A percentile compares a stretch with the other conserved stretches of the same genome.
Conservation (phyloP, 148 eudicot species). For the Fagopyrum esculentum region DNA sequence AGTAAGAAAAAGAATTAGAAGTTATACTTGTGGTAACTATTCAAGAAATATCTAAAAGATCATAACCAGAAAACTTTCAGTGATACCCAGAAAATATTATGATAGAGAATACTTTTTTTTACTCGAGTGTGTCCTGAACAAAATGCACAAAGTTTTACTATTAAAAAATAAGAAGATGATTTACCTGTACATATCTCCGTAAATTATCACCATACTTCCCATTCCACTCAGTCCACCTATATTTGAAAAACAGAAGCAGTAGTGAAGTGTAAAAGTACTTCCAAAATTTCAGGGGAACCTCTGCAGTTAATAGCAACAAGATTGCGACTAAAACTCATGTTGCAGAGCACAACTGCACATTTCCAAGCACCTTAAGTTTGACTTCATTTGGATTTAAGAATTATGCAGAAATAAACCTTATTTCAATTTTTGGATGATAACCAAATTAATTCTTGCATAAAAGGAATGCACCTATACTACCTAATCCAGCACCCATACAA, state of each 20-base stretch:
- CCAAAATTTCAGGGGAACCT: not conserved
- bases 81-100: no score
- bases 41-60: no score
- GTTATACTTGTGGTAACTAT: no score
- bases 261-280: constrained; percentile 1
- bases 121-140: no score
- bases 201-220: constrained; percentile 96
- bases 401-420: no score
- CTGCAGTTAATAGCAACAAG: not conserved
- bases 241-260: constrained; percentile 13
- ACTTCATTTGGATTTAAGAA: not conserved
- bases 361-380: not conserved
- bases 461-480: no score
- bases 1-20: no score
- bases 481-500: no score
- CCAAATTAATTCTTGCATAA: no score
- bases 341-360: not conserved
- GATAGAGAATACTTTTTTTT: no score
- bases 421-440: no score
- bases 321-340: not conserved
- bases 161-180: not conserved
- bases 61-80: no score
- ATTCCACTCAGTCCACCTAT: constrained; percentile 99
- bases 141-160: not conserved
- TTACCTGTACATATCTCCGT: constrained; percentile 82